These are phyloP conservation scores for Kwoniella shivajii DNA, from an alignment of 1,284 basidiomycete genomes.

Conservation along the genomic window DNA sequence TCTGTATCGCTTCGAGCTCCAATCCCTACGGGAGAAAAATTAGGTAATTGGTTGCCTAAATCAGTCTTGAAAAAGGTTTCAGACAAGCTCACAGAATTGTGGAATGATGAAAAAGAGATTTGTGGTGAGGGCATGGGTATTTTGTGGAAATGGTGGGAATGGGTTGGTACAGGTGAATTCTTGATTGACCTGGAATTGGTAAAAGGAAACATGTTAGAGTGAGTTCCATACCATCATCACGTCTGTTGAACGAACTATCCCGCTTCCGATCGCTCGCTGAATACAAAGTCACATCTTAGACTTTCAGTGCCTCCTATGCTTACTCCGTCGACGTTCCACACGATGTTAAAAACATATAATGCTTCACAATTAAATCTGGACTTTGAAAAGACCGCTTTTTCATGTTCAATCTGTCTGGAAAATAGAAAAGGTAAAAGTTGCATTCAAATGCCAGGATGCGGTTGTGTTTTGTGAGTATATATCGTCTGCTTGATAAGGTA, in stretches of 20 bases:
- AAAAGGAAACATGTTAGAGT: conserved; percentile 21
- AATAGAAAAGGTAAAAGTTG: conserved; percentile 48
- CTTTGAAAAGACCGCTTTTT: conserved; percentile 45
- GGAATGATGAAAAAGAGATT: conserved; percentile 29
- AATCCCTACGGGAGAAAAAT: conserved; percentile 13
- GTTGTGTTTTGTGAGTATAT: conserved; percentile 46
- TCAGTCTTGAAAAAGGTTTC: conserved; percentile 6
- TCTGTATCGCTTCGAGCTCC: conserved; percentile 21
- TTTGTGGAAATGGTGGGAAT: conserved; percentile 52
- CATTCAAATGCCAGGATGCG: conserved; percentile 41
- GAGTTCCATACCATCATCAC: neutral
- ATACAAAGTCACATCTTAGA: conserved; percentile 4
- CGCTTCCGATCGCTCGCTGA: neutral
- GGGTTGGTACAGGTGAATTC: conserved; percentile 42
- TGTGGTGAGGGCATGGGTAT: conserved; percentile 33
- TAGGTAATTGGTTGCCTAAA: conserved; percentile 28
- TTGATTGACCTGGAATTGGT: conserved; percentile 27
- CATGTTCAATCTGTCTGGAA: conserved; percentile 53
- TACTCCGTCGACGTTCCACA: conserved; percentile 34
- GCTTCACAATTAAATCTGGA: conserved; percentile 32
- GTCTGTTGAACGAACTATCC: neutral
- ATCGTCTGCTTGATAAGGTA: neutral
- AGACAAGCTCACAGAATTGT: conserved; percentile 14
- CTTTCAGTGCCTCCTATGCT: conserved; percentile 28
- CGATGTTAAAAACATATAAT: conserved; percentile 40